Conservation (phyloP, 345 rosid genomes). For the Zanthoxylum bungeanum region DNA sequence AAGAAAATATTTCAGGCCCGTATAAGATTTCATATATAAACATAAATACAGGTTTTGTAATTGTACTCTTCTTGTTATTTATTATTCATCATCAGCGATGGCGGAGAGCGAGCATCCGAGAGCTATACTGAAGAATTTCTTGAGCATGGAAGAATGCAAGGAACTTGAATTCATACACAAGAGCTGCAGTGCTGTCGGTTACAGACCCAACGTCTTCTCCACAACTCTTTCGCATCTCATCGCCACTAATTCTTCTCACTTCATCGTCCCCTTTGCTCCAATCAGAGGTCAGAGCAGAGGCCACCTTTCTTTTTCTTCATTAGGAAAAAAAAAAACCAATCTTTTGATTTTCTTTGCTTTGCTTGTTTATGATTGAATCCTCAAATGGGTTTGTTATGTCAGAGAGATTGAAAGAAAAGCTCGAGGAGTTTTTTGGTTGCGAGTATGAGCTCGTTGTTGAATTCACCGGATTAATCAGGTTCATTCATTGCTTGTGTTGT, state of each 20-base stretch:
- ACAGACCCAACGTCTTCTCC: slow-evolving; percentile 87
- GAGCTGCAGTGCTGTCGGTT: slow-evolving; percentile 75
- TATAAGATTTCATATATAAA: too few species aligned
- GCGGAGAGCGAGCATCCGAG: background rate
- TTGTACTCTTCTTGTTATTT: too few species aligned
- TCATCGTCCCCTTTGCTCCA: slow-evolving; percentile 74
- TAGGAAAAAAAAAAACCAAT: background rate
- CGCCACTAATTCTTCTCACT: slow-evolving; percentile 68
- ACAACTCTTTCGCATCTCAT: slow-evolving; percentile 90
- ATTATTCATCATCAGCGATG: too few species aligned
- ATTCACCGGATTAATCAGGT: slow-evolving; percentile 93
- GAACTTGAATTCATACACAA: slow-evolving; percentile 86
- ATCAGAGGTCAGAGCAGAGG: slow-evolving; percentile 47
- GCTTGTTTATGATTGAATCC: slow-evolving; percentile 8
- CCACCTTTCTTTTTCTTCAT: background rate
- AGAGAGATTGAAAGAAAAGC: slow-evolving; percentile 78
- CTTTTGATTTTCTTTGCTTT: background rate
- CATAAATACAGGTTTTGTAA: too few species aligned
- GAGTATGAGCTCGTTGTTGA: slow-evolving; percentile 76
- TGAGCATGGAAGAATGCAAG: slow-evolving; percentile 22
- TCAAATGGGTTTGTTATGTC: too few species aligned
- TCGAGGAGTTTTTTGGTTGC: slow-evolving; percentile 79
- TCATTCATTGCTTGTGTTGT: background rate
- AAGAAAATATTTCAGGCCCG: too few species aligned
- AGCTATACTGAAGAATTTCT: background rate